Evolutionary conservation across 306 rosid species (phyloP).

Genomic region (Carpinus viminea): DNA sequence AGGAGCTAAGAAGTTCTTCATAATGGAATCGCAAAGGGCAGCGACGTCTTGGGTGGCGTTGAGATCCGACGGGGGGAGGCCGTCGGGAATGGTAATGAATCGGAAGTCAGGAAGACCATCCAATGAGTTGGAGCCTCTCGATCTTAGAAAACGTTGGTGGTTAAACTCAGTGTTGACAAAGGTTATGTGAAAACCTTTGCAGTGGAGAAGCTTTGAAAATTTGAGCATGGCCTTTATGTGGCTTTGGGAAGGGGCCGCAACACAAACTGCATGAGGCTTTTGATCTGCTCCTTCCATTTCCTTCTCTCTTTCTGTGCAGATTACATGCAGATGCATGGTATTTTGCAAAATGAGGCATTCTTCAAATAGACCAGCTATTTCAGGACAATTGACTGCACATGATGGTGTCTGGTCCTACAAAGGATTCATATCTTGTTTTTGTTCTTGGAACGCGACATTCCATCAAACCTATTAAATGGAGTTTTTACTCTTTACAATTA

Average conservation of each 20-base stretch:
- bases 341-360: too few relatives aligned
- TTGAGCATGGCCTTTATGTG: conserved; percentile 22
- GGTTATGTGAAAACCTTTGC: conserved; percentile 8
- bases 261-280: conserved; percentile 9
- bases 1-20: not conserved
- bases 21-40: not conserved
- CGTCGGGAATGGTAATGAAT: conserved; percentile 17
- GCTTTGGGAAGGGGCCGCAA: conserved; percentile 1
- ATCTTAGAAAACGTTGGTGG: conserved; percentile 8
- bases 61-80: not conserved
- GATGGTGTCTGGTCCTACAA: too few relatives aligned
- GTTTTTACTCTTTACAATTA: too few relatives aligned
- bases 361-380: too few relatives aligned
- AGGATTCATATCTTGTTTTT: too few relatives aligned
- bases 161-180: conserved; percentile 22
- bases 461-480: too few relatives aligned
- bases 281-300: not conserved
- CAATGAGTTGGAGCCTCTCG: not conserved
- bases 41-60: not conserved
- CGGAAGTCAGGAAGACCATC: conserved; percentile 8
- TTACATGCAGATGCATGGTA: too few relatives aligned
- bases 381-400: too few relatives aligned
- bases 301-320: too few relatives aligned
- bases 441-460: too few relatives aligned
- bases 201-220: conserved; percentile 19